A percentile compares a stretch with the other conserved stretches of the same genome.
Evolutionary conservation across 2,329 filamentous ascomycete species (phyloP).

Genomic region (Alternaria triticina): DNA sequence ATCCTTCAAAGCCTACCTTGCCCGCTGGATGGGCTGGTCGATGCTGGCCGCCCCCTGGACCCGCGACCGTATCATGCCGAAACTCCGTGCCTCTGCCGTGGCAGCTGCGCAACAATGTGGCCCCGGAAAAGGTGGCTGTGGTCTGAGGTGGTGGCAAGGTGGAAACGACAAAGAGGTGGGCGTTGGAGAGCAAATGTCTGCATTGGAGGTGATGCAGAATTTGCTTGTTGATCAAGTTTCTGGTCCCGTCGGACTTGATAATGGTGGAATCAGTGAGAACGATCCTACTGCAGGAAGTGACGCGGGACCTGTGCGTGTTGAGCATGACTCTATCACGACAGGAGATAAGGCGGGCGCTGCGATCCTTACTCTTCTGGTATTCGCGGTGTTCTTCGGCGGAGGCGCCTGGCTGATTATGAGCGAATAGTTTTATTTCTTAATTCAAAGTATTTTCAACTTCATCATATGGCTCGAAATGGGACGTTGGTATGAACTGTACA

Average conservation of each 20-base stretch:
- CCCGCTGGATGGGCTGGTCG: constrained; percentile 50
- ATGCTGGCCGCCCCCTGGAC: constrained; percentile 47
- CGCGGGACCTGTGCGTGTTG: constrained; percentile 29
- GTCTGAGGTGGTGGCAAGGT: constrained; percentile 51
- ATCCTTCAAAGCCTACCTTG: constrained; percentile 53
- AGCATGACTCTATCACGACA: constrained; percentile 53
- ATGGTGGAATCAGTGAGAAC: constrained; percentile 59
- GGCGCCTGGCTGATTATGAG: constrained; percentile 57
- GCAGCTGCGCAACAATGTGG: constrained; percentile 63
- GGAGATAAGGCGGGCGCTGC: constrained; percentile 72
- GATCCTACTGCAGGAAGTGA: constrained; percentile 50
- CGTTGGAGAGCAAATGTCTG: constrained; percentile 66
- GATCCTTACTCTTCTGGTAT: constrained; percentile 65
- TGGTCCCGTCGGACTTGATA: constrained; percentile 54
- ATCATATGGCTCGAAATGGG: neutral
- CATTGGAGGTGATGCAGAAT: constrained; percentile 60
- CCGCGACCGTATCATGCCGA: constrained; percentile 53
- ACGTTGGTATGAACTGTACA: neutral
- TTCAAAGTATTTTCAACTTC: neutral
- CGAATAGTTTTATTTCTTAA: constrained; percentile 9
- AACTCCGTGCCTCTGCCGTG: constrained; percentile 59
- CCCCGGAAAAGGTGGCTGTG: constrained; percentile 56
- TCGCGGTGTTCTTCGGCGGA: constrained; percentile 61
- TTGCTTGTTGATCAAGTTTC: constrained; percentile 46
- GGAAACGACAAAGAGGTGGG: constrained; percentile 57